Evolutionary conservation across 106 monocot species (phyloP).

Genomic region (Cymbidium sinense): DNA sequence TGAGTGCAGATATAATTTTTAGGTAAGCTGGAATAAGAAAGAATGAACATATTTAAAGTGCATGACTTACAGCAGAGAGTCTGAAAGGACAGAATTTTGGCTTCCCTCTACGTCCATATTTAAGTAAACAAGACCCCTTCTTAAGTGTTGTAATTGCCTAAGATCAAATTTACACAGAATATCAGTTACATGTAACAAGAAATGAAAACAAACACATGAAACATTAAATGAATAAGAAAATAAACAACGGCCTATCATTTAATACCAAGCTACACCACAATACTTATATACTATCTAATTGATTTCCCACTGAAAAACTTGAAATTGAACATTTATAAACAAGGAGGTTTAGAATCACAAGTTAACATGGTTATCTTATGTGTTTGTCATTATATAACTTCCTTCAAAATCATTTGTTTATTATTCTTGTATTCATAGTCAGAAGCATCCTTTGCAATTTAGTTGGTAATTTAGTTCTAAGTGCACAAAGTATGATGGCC

Average conservation of each 20-base stretch:
- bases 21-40: background rate
- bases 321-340: no score
- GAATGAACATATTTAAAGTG: background rate
- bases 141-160: constrained; percentile 10
- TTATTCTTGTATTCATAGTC: no score
- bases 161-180: background rate
- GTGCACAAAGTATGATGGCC: no score
- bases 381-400: no score
- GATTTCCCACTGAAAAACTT: no score
- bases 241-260: background rate
- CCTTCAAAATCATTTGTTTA: no score
- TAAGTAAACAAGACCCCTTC: constrained; percentile 12
- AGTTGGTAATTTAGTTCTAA: no score
- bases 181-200: background rate
- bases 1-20: background rate
- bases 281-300: no score
- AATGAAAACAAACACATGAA: background rate
- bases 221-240: background rate
- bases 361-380: no score
- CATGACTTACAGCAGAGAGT: constrained; percentile 56
- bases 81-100: constrained; percentile 80
- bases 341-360: no score
- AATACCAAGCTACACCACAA: background rate
- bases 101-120: constrained; percentile 40
- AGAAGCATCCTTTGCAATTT: no score